phyloP scores from a whole-genome alignment of 2,329 filamentous ascomycete genomes.

The Diaporthe humulicola region DNA sequence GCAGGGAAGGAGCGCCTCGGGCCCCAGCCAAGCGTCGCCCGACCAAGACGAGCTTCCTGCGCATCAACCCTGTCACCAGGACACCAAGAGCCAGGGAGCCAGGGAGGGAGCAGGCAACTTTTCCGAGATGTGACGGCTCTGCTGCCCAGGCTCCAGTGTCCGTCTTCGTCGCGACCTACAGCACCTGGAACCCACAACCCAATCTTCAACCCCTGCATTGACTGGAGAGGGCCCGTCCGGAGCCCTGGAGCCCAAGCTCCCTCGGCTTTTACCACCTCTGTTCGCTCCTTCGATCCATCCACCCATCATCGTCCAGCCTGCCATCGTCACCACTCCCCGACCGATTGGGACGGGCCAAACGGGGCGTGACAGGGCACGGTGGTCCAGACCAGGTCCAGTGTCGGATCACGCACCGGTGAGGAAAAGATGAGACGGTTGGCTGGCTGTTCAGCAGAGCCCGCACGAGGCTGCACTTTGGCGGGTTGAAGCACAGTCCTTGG shows the following conservation, averaged over 20 bases:
- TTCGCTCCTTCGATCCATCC: neutral
- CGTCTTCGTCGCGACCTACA: constrained; percentile 20
- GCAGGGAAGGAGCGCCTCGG: neutral
- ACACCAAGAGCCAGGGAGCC: neutral
- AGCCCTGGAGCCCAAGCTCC: constrained; percentile 8
- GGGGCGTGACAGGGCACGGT: constrained; percentile 22
- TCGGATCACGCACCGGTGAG: constrained; percentile 30
- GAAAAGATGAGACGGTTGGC: constrained; percentile 28
- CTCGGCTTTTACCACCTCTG: constrained; percentile 25
- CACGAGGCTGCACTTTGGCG: constrained; percentile 20
- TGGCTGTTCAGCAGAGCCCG: constrained; percentile 3
- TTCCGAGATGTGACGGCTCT: constrained; percentile 29
- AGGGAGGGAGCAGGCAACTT: constrained; percentile 7
- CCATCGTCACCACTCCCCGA: constrained; percentile 5
- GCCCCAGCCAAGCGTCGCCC: constrained; percentile 9
- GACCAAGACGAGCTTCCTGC: constrained; percentile 26
- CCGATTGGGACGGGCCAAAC: constrained; percentile 21
- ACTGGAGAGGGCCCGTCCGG: neutral
- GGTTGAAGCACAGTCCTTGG: constrained; percentile 20
- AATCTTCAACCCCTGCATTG: constrained; percentile 18
- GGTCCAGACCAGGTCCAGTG: constrained; percentile 12
- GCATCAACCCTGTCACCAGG: constrained; percentile 13
- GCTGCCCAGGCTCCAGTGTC: constrained; percentile 17
- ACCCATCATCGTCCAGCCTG: neutral
- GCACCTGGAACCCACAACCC: constrained; percentile 13